Conservation (phyloP, 106 monocot species). For the Gastrodia elata region DNA sequence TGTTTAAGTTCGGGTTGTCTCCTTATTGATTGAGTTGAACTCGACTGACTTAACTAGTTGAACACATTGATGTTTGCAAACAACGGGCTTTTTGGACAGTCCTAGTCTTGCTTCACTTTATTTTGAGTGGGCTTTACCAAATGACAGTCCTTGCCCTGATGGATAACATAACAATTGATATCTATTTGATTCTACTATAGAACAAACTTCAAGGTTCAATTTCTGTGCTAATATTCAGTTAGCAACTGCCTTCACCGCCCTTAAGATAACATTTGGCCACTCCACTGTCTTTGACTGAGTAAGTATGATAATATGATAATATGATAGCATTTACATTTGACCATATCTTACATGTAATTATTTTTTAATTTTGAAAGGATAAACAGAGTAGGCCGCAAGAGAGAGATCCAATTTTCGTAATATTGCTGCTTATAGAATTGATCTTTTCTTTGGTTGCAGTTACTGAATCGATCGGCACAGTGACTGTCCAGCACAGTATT, state of each 20-base stretch:
- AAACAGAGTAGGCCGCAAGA: neutral
- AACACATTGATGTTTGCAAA: no score
- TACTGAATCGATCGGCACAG: conserved; percentile 15
- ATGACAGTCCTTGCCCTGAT: neutral
- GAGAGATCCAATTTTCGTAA: neutral
- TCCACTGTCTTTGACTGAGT: neutral
- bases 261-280: neutral
- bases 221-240: neutral
- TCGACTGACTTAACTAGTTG: no score
- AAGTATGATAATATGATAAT: neutral
- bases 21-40: no score
- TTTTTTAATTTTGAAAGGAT: neutral
- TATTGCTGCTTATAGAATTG: neutral
- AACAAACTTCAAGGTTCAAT: neutral
- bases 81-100: no score
- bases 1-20: no score
- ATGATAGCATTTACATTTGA: neutral
- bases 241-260: neutral
- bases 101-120: no score
- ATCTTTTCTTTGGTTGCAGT: neutral
- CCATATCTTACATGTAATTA: neutral
- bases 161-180: neutral
- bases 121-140: neutral
- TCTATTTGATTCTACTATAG: neutral
- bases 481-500: conserved; percentile 69